Conservation (phyloP, 495 filamentous ascomycete species). For the Alectoria sarmentosa region DNA sequence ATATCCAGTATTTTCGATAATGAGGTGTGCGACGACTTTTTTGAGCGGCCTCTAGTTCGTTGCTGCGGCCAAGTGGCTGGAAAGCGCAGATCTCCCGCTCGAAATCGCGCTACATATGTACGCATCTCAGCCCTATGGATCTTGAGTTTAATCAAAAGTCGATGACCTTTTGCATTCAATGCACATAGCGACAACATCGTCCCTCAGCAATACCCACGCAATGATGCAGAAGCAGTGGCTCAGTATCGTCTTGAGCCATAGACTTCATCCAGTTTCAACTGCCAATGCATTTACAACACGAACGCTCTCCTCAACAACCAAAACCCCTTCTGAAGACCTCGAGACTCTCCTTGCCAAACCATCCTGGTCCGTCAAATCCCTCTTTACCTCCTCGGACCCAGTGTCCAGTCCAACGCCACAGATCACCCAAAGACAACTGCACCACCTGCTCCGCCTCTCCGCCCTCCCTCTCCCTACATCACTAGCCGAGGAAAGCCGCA, state of each 20-base stretch:
- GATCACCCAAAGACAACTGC: conserved; percentile 52
- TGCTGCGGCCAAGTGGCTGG: no score
- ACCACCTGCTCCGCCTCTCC: conserved; percentile 84
- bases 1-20: no score
- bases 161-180: no score
- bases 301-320: conserved; percentile 1
- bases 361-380: conserved; percentile 77
- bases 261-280: no score
- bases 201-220: neutral
- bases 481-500: conserved; percentile 48
- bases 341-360: conserved; percentile 58
- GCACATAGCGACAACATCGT: no score
- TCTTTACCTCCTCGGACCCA: conserved; percentile 46
- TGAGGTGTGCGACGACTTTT: no score
- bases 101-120: no score
- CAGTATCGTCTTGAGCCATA: neutral
- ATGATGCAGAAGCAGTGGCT: neutral
- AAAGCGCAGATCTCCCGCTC: no score
- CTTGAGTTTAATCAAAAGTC: no score
- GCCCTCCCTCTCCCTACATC: conserved; percentile 69
- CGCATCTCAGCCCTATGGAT: no score
- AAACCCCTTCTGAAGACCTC: conserved; percentile 33
- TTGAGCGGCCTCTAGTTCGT: no score
- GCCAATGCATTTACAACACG: neutral
- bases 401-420: conserved; percentile 30